Conservation (phyloP, 768 basidiomycete species). For the Amanita pallidorosea region DNA sequence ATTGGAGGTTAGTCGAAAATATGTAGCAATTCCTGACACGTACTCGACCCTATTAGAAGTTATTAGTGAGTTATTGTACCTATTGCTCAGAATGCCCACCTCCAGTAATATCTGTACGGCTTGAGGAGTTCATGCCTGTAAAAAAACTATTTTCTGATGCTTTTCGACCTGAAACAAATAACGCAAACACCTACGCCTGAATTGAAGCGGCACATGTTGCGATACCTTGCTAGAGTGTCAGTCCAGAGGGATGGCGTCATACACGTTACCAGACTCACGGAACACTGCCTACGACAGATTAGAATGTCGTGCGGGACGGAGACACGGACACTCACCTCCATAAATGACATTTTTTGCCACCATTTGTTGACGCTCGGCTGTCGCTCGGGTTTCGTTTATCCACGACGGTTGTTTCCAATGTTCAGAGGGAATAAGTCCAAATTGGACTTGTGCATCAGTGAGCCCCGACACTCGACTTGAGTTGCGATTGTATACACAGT, state of each 20-base stretch:
- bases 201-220: conserved; percentile 97
- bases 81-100: conserved; percentile 16
- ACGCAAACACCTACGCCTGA: conserved; percentile 58
- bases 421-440: conserved; percentile 67
- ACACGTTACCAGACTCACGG: conserved; percentile 36
- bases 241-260: background rate
- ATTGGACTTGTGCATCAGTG: conserved; percentile 54
- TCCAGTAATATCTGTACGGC: conserved; percentile 83
- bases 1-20: conserved; percentile 1
- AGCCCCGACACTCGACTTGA: conserved; percentile 42
- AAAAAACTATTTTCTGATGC: conserved; percentile 51
- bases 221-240: conserved; percentile 36
- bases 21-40: conserved; percentile 10
- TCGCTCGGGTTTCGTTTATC: conserved; percentile 70
- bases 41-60: conserved; percentile 31
- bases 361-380: conserved; percentile 58
- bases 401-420: conserved; percentile 77
- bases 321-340: conserved; percentile 31
- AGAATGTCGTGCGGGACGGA: conserved; percentile 2
- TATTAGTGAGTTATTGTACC: background rate
- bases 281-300: conserved; percentile 46
- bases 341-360: conserved; percentile 54
- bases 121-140: conserved; percentile 75
- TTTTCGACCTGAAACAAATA: background rate
- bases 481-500: background rate